A percentile compares a stretch with the other conserved stretches of the same genome.
These are phyloP conservation scores for Malassezia slooffiae DNA, from an alignment of 1,284 basidiomycete species.

Conservation along the genomic window DNA sequence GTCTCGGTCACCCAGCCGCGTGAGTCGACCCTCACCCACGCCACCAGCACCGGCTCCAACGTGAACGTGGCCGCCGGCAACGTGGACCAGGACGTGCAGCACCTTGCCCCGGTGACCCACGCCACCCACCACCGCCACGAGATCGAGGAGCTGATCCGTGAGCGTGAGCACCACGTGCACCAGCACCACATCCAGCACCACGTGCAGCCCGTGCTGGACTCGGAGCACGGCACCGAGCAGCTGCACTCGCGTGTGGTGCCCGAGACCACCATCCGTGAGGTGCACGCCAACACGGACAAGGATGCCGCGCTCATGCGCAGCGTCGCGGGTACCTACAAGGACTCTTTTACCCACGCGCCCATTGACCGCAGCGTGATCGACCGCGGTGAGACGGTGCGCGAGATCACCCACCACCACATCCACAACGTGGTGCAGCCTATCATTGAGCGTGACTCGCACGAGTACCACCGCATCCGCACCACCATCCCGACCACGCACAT, in stretches of 20 bases:
- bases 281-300: slow-evolving; percentile 44
- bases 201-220: slow-evolving; percentile 44
- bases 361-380: slow-evolving; percentile 40
- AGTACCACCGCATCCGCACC: slow-evolving; percentile 44
- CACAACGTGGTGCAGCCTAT: slow-evolving; percentile 47
- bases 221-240: slow-evolving; percentile 39
- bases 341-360: slow-evolving; percentile 27
- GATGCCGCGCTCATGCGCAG: slow-evolving; percentile 39
- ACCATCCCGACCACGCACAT: slow-evolving; percentile 35
- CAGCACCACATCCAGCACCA: slow-evolving; percentile 46
- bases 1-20: background rate
- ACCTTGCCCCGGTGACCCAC: slow-evolving; percentile 41
- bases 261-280: slow-evolving; percentile 34
- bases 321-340: slow-evolving; percentile 35
- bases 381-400: slow-evolving; percentile 43
- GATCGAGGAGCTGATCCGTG: slow-evolving; percentile 43
- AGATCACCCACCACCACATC: slow-evolving; percentile 44
- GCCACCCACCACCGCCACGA: slow-evolving; percentile 44
- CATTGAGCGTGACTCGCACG: slow-evolving; percentile 44
- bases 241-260: slow-evolving; percentile 34
- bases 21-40: slow-evolving; percentile 10
- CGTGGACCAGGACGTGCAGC: slow-evolving; percentile 45
- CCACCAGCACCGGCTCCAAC: slow-evolving; percentile 19
- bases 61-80: slow-evolving; percentile 35
- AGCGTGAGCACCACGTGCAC: slow-evolving; percentile 45